Base-by-base conservation (phyloP, 345 rosid species). In the Melastoma malabathricum region DNA sequence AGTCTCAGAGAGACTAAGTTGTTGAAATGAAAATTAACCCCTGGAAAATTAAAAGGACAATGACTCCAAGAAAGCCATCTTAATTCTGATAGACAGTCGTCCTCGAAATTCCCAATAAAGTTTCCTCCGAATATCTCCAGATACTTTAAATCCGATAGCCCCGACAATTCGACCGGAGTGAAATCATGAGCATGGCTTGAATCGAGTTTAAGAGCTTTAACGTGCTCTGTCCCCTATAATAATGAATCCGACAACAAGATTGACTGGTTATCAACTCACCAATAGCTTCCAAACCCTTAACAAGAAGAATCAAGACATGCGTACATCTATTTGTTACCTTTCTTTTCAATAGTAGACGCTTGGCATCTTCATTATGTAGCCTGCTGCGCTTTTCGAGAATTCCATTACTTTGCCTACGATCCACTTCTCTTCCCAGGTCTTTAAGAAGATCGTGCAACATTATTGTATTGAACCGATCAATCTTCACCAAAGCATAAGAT, bases 341-440 rank as follows among this genome's bases (percentile, higher is more conserved):
- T 34, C 12, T 1, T 12, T 34, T 9, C 12, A 12, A 34, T 34
- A 6, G 12, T 10, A 49, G 16, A 49, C 34, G 4, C n/a, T 2
- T 3, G 12, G n/a, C 5, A 55, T 44, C 50, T 44, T 20, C 50
- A 6, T 13, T 4, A 18, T 41, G n/a, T 50, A 50, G 0, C 0
- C 20, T 16, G 17, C 54, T 50, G 4, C 20, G 20, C 44, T 18
- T 54, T 44, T 38, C 43, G 4, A 44, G 58, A 43, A 43, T 15
- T 17, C 23, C 22, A 0, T 43, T 19, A 34, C 45, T 54, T 43
- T 43, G 25, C 19, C 43, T 8, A 17, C 10, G 31, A 34, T 43
- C 22, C 0, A 54, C 16, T 54, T 54, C 58, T 18, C 39, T 54
- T 18, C 58, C 58, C 0, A 54, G 58, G 20, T 54, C 58, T 54